phyloP scores from a whole-genome alignment of 2,329 filamentous ascomycete genomes.

The Fusarium duplospermum region DNA sequence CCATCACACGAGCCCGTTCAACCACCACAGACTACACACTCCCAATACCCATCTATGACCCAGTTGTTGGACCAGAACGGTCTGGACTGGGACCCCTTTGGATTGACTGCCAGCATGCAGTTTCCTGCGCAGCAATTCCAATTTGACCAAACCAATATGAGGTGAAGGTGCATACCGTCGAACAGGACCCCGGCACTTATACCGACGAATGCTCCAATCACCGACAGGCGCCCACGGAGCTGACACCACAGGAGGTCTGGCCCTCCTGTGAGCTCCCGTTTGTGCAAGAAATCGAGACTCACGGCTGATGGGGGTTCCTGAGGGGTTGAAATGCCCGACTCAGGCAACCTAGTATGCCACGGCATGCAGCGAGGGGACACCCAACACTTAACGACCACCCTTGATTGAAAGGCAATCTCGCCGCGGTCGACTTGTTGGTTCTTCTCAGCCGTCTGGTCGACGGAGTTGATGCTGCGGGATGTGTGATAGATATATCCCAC shows the following conservation, averaged over 20 bases:
- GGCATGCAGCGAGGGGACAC: conserved; percentile 23
- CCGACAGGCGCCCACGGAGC: conserved; percentile 25
- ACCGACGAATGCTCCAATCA: conserved; percentile 17
- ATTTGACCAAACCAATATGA: conserved; percentile 72
- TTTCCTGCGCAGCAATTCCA: conserved; percentile 88
- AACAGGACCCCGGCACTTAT: conserved; percentile 12
- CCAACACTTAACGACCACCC: conserved; percentile 33
- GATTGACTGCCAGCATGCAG: conserved; percentile 93
- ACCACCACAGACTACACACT: conserved; percentile 41
- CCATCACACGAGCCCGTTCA: conserved; percentile 50
- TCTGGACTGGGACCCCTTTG: conserved; percentile 93
- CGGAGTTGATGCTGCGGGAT: conserved; percentile 22
- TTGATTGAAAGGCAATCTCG: conserved; percentile 41
- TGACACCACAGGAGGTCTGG: conserved; percentile 13
- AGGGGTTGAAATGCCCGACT: conserved; percentile 8
- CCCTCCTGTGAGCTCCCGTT: conserved; percentile 20
- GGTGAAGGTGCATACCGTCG: conserved; percentile 44
- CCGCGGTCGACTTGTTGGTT: conserved; percentile 35
- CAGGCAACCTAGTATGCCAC: conserved; percentile 2
- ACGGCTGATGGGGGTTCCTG: conserved; percentile 11
- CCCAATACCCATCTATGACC: conserved; percentile 72
- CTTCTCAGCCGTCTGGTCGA: conserved; percentile 11
- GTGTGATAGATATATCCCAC: conserved; percentile 44
- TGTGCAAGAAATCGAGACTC: conserved; percentile 18
- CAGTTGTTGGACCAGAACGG: conserved; percentile 77